A percentile compares a stretch with the other conserved stretches of the same genome.
These are phyloP conservation scores for Angomonas desouzai DNA, from an alignment of 208 protist genomes.

Conservation along the genomic window DNA sequence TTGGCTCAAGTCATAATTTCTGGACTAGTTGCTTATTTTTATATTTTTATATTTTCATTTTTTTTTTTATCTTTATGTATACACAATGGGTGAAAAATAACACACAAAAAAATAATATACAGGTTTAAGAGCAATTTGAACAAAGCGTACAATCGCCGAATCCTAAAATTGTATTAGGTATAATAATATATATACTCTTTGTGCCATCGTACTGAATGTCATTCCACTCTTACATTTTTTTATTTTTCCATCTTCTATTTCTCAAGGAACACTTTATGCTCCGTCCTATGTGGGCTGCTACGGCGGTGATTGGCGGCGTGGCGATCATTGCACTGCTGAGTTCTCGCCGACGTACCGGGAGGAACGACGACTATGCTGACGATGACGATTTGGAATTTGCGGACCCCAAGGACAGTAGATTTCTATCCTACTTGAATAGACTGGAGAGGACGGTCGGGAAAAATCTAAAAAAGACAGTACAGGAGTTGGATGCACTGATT, in stretches of 20 bases:
- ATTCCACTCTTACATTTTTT: too few relatives aligned
- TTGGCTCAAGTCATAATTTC: too few relatives aligned
- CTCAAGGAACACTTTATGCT: background rate
- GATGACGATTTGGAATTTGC: slow-evolving; percentile 6
- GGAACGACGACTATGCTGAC: background rate
- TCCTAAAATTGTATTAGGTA: too few relatives aligned
- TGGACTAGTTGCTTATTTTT: slow-evolving; percentile 1
- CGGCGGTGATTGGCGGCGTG: background rate
- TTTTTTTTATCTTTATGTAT: slow-evolving; percentile 1
- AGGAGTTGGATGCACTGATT: background rate
- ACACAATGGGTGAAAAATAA: background rate
- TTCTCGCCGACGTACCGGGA: background rate
- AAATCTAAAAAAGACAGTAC: background rate
- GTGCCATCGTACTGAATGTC: too few relatives aligned
- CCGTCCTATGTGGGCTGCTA: background rate
- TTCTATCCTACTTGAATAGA: slow-evolving; percentile 2
- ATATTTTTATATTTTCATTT: slow-evolving; percentile 2
- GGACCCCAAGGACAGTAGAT: background rate
- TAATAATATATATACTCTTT: background rate
- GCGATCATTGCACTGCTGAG: background rate
- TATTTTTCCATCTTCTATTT: slow-evolving; percentile 1
- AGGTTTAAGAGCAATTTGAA: too few relatives aligned
- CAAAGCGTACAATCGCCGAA: too few relatives aligned
- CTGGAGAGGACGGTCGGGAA: background rate
- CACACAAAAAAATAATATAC: background rate